Base-by-base conservation (phyloP, 176 grass and related monocot species). In the Ananas comosus region DNA sequence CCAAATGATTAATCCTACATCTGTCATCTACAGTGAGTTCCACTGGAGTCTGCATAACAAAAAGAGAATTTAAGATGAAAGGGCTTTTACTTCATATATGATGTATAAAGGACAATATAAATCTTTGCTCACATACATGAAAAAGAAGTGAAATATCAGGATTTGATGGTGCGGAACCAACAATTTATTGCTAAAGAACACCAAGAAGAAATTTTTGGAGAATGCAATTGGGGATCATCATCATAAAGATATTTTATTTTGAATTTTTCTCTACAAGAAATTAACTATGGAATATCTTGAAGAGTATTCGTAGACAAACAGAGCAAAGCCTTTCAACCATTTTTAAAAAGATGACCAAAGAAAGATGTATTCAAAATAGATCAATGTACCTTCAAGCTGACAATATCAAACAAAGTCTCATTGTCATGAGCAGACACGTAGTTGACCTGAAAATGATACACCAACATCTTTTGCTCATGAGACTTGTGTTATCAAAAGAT, bases 361-460 rank as follows among this genome's bases (percentile, higher is more conserved):
- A n/a, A n/a, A n/a, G n/a, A n/a, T n/a, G n/a, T 51, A 24, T 28
- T 0, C 21, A 65, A 25, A 10, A 53, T 53, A 66, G 53, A 64
- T 42, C 33, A 68, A 50, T 51, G 74, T 83, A 96, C 92, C 92
- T 96, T 96, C 53, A 96, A 51, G 80, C 85, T 96, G 76, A 96
- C 78, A 84, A 85, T 88, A 69, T 96, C 92, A 77, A 96, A 96
- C 29, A 96, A 80, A 54, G 88, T 91, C 73, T 91, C 88, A 56
- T 96, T 96, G 66, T 96, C 92, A 89, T 96, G 92, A 66, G 92
- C 92, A 80, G 92, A 96, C 72, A 84, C 88, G 82, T 96, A 91
- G 72, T 91, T 96, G 61, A 96, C 85, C 92, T 96, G 85, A 72
- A 83, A 85, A 50, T 2, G 10, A 71, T 5, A 75, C 28, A 82